Evolutionary conservation across 1,139 yeast species (phyloP), one percentile per base, ranked within the genome.

Genomic region (Saccharomyces pastorianus): DNA sequence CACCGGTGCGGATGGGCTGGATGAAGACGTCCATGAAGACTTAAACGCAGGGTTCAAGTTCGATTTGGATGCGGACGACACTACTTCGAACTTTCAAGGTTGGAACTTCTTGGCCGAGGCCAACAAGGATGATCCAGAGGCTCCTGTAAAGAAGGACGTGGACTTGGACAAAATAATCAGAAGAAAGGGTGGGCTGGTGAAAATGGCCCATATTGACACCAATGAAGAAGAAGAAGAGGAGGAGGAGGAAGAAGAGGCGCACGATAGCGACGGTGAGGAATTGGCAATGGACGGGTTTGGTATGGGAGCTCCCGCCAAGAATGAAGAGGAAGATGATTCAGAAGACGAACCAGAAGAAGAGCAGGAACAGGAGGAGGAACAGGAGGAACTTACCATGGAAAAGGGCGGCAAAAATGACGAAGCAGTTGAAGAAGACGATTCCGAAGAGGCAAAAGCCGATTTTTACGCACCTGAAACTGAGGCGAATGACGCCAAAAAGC

Each of bases 141-240:
- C 53, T 58, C 42, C 11, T 2, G 6, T 34, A 6, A 78, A 70
- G 60, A 82, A 78, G 60, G 88, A 83, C 55, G 96, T 90, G 14
- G 95, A 89, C 73, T 76, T 90, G 61, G 96, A 90, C 66, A 84
- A 83, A 27, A 90, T 90, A 55, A 85, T 90, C 63, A 82, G 85
- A 73, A 80, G 91, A 70, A 85, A 84, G 64, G 91, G 93, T 70
- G 91, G 90, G 50, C 73, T 85, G 54, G 78, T 83, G 27, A 78
- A 79, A 54, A 69, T 82, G 61, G 82, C 80, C 17, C 80, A 81
- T 42, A 66, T 76, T 26, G 73, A 69, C 7, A 74, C 69, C 23
- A 75, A 70, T 25, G 76, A 71, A 14, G 73, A 68, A 8, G 71
- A 67, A 3, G 72, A 67, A n/a, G 73, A 70, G 13, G 73, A 65